Conservation (phyloP, 768 basidiomycete genomes). For the Paxillus rubicundulus region DNA sequence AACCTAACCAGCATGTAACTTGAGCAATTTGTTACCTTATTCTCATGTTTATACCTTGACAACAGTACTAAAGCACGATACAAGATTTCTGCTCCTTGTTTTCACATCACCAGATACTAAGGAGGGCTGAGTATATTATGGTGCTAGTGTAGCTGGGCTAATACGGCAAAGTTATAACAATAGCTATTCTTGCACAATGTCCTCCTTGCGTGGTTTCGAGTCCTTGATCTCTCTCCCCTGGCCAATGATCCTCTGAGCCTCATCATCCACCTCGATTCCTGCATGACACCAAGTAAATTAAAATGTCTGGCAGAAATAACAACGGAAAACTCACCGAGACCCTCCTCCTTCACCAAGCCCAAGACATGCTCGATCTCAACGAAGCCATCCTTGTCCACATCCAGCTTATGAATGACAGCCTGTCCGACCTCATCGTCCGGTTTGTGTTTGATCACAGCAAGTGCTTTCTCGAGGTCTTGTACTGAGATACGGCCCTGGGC, state of each 20-base stretch:
- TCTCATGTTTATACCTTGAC: neutral
- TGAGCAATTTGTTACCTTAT: neutral
- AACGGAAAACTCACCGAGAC: conserved; percentile 53
- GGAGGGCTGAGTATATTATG: conserved; percentile 1
- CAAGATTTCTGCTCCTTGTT: too few species aligned
- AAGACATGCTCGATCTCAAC: conserved; percentile 95
- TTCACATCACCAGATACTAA: neutral
- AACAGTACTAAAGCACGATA: too few species aligned
- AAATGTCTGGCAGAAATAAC: neutral
- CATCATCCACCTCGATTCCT: conserved; percentile 85
- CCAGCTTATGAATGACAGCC: conserved; percentile 87
- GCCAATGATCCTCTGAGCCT: conserved; percentile 77
- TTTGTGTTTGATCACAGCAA: conserved; percentile 90
- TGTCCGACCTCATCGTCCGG: conserved; percentile 88
- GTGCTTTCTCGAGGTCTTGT: conserved; percentile 83
- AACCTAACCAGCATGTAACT: conserved; percentile 3
- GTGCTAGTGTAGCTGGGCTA: conserved; percentile 8
- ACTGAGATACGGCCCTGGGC: conserved; percentile 87
- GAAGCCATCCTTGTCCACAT: conserved; percentile 93
- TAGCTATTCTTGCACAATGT: conserved; percentile 78
- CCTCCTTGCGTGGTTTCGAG: conserved; percentile 86
- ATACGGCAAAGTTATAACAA: neutral
- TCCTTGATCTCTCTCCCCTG: conserved; percentile 82
- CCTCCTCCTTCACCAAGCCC: conserved; percentile 84
- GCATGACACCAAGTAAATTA: conserved; percentile 9